Conservation (phyloP, 352 stramenopile genomes). For the Globisporangium apiculatum region DNA sequence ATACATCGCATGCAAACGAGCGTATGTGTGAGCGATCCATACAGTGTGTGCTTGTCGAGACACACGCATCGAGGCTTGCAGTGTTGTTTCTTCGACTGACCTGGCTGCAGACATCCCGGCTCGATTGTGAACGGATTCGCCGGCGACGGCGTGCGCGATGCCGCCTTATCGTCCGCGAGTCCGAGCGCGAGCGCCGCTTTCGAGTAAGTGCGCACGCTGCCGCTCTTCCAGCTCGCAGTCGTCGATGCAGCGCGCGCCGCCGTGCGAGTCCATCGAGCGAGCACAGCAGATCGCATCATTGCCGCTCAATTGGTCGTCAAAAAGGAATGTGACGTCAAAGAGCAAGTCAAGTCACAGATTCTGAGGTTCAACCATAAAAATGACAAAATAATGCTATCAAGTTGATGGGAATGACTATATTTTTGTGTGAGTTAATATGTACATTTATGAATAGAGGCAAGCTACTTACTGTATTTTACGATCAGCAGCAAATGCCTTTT, state of each 20-base stretch:
- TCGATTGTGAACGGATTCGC: constrained; percentile 47
- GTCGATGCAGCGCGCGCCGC: not conserved
- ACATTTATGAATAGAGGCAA: too few species aligned
- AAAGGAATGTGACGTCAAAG: too few species aligned
- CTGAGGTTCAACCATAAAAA: too few species aligned
- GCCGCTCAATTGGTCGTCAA: too few species aligned
- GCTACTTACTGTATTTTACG: too few species aligned
- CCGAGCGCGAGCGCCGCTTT: constrained; percentile 27
- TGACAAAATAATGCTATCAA: too few species aligned
- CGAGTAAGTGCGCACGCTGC: constrained; percentile 4
- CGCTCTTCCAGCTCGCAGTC: not conserved
- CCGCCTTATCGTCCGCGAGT: constrained; percentile 10
- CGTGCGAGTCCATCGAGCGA: too few species aligned
- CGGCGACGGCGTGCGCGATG: not conserved
- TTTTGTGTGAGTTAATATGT: too few species aligned
- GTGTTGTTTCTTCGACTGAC: constrained; percentile 10
- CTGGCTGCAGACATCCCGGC: constrained; percentile 40
- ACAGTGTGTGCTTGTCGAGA: not conserved
- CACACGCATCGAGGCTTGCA: not conserved
- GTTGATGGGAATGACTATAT: too few species aligned
- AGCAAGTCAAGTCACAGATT: too few species aligned
- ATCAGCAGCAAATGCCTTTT: too few species aligned
- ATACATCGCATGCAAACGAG: too few species aligned
- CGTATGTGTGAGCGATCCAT: constrained; percentile 5
- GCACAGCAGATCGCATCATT: not conserved